Percentiles rank a stretch among this genome's conserved stretches.
Conservation (phyloP, 306 rosid genomes). For the Medicago ruthenica region DNA sequence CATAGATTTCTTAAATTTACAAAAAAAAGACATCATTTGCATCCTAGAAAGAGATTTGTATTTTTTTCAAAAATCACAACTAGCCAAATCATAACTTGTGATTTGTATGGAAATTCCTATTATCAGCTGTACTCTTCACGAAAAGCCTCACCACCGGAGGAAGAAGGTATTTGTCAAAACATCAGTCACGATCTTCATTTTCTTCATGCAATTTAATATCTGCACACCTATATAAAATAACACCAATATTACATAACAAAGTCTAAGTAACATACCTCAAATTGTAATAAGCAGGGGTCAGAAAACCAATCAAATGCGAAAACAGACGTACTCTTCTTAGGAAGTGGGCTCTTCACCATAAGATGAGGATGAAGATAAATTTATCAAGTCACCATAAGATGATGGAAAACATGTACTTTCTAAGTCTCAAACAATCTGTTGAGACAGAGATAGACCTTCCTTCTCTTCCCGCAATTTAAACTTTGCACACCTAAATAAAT, state of each 20-base stretch:
- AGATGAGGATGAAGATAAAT: background rate
- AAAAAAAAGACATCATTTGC: background rate
- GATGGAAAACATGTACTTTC: background rate
- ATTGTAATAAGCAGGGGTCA: background rate
- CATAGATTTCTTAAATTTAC: background rate
- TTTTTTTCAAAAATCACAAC: background rate
- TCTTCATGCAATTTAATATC: background rate
- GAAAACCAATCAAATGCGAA: background rate
- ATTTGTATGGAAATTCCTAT: background rate
- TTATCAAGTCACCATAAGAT: background rate
- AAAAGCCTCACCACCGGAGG: background rate
- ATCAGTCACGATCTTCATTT: background rate
- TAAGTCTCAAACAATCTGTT: background rate
- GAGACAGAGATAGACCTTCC: background rate
- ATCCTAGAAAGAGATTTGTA: background rate
- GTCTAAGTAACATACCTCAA: background rate
- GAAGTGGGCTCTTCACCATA: background rate
- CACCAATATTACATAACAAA: background rate
- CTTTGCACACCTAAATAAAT: conserved; percentile 3
- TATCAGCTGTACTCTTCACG: background rate
- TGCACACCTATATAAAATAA: background rate
- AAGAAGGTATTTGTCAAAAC: background rate
- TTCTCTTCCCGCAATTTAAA: conserved; percentile 10
- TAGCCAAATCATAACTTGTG: background rate
- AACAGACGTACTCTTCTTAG: background rate